These are phyloP conservation scores for Pseudophaeomoniella oleicola DNA, from an alignment of 2,329 filamentous ascomycete genomes.

Conservation along the genomic window DNA sequence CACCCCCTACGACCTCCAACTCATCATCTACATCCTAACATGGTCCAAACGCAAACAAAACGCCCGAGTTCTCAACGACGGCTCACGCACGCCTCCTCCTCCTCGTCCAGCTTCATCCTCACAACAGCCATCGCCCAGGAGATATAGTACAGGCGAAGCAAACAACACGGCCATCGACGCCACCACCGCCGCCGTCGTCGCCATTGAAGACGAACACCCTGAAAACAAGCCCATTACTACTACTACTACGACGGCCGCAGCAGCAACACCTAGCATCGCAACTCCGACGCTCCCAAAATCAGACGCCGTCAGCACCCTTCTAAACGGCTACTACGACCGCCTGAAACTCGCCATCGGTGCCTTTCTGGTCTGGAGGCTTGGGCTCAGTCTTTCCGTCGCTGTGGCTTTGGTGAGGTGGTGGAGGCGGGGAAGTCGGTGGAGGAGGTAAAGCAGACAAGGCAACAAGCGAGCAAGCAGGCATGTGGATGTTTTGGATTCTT, in stretches of 20 bases:
- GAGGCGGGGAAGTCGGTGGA: no score
- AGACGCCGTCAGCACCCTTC: conserved; percentile 25
- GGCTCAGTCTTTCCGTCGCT: neutral
- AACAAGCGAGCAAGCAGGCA: no score
- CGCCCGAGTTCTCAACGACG: conserved; percentile 17
- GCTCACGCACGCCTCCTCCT: conserved; percentile 11
- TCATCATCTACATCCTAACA: conserved; percentile 46
- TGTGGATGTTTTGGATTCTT: no score
- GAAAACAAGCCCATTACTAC: conserved; percentile 22
- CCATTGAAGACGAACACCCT: conserved; percentile 4
- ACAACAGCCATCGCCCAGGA: neutral
- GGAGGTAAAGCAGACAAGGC: no score
- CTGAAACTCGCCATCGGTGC: conserved; percentile 24
- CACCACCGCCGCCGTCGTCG: conserved; percentile 6
- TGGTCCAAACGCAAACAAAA: conserved; percentile 41
- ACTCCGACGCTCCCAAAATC: conserved; percentile 8
- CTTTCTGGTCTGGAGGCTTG: conserved; percentile 22
- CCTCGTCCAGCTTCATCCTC: neutral
- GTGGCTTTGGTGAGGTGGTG: no score
- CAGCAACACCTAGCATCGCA: conserved; percentile 11
- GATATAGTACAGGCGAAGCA: neutral
- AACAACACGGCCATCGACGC: neutral
- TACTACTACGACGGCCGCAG: conserved; percentile 21
- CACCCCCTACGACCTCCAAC: conserved; percentile 44
- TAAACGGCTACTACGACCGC: conserved; percentile 28